phyloP scores from a whole-genome alignment of 148 eudicot genomes.

The Arctostaphylos glauca region DNA sequence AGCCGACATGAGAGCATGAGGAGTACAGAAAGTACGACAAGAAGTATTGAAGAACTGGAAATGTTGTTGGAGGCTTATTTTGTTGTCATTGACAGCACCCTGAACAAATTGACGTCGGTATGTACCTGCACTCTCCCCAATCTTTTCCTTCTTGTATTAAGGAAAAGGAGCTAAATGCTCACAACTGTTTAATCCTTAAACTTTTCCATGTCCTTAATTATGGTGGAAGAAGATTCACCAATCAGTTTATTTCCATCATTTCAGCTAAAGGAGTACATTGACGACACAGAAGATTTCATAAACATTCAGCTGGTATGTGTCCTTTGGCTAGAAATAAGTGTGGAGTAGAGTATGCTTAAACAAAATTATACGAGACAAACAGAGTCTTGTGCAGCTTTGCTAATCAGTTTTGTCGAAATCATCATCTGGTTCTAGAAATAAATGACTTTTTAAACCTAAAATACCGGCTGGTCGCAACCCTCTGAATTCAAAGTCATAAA shows the following conservation, averaged over 20 bases:
- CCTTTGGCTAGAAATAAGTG: not conserved
- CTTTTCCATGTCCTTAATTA: not conserved
- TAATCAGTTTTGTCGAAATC: not conserved
- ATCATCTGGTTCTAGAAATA: not conserved
- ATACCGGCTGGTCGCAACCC: not conserved
- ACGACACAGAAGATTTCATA: conserved; percentile 95
- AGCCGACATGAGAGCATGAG: conserved; percentile 84
- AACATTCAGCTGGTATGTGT: conserved; percentile 91
- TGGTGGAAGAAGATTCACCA: not conserved
- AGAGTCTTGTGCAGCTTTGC: not conserved
- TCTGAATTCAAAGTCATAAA: not conserved
- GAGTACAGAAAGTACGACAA: conserved; percentile 71
- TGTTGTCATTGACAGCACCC: conserved; percentile 93
- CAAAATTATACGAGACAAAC: not conserved
- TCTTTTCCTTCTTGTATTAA: not conserved
- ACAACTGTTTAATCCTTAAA: not conserved
- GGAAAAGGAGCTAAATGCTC: not conserved
- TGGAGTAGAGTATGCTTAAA: not conserved
- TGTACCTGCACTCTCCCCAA: not conserved
- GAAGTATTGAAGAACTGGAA: conserved; percentile 84
- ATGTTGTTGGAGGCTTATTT: conserved; percentile 98
- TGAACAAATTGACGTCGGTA: conserved; percentile 93
- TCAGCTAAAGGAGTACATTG: conserved; percentile 98
- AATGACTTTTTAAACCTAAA: not conserved
- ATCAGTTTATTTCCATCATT: conserved; percentile 25